These are phyloP conservation scores for Naganishia friedmannii DNA, from an alignment of 768 basidiomycete genomes.

Conservation along the genomic window DNA sequence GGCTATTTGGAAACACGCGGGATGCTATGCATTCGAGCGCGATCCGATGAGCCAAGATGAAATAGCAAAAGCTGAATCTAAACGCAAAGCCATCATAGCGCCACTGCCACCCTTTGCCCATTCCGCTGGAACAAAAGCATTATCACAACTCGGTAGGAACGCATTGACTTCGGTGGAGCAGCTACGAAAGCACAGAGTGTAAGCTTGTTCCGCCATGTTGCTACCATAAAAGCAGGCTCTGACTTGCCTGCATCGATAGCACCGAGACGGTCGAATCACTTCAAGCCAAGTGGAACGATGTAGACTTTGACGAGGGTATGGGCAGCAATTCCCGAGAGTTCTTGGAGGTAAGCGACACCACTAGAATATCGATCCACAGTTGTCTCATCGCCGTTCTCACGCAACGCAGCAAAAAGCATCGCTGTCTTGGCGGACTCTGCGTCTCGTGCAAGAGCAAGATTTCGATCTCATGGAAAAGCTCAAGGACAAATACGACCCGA, in stretches of 20 bases:
- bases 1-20: slow-evolving; percentile 31
- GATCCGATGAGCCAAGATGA: neutral
- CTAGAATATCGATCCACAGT: neutral
- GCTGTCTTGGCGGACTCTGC: slow-evolving; percentile 12
- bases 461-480: slow-evolving; percentile 20
- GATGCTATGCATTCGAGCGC: slow-evolving; percentile 23
- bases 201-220: neutral
- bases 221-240: neutral
- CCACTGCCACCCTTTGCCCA: slow-evolving; percentile 22
- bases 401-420: slow-evolving; percentile 20
- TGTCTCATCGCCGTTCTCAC: neutral
- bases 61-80: slow-evolving; percentile 17
- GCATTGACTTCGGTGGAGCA: slow-evolving; percentile 29
- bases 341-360: slow-evolving; percentile 8
- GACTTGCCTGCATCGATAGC: neutral
- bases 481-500: slow-evolving; percentile 18
- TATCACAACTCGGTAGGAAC: slow-evolving; percentile 24
- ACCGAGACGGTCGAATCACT: neutral
- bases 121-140: slow-evolving; percentile 25
- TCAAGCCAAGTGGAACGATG: slow-evolving; percentile 7
- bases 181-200: slow-evolving; percentile 28
- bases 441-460: slow-evolving; percentile 12
- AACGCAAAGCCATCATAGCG: slow-evolving; percentile 25
- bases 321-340: slow-evolving; percentile 1
- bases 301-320: slow-evolving; percentile 14